These are phyloP conservation scores for Cudoniella acicularis DNA, from an alignment of 495 filamentous ascomycete genomes.

Conservation along the genomic window DNA sequence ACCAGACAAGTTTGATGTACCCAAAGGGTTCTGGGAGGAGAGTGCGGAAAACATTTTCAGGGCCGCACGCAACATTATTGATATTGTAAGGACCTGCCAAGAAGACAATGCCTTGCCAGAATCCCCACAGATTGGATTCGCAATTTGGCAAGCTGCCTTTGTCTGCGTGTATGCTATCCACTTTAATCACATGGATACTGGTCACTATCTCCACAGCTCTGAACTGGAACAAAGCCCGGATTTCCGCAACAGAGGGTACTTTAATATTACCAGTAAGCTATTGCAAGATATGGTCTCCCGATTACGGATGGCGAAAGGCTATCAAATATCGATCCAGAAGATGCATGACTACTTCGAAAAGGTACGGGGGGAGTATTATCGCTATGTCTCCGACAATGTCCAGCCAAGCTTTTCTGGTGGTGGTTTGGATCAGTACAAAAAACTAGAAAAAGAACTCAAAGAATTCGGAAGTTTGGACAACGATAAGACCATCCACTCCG, in stretches of 20 bases:
- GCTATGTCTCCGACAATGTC: not conserved
- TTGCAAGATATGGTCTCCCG: slow-evolving; percentile 59
- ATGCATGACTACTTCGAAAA: slow-evolving; percentile 65
- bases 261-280: slow-evolving; percentile 37
- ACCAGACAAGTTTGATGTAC: slow-evolving; percentile 46
- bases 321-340: slow-evolving; percentile 62
- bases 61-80: slow-evolving; percentile 69
- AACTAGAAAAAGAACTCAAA: slow-evolving; percentile 26
- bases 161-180: slow-evolving; percentile 63
- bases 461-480: slow-evolving; percentile 27
- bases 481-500: slow-evolving; percentile 16
- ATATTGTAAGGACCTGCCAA: slow-evolving; percentile 70
- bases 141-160: slow-evolving; percentile 78
- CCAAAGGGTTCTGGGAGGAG: slow-evolving; percentile 65
- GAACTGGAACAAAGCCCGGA: slow-evolving; percentile 19
- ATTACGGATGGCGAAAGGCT: slow-evolving; percentile 68
- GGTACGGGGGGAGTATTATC: slow-evolving; percentile 57
- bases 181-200: slow-evolving; percentile 76
- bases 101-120: slow-evolving; percentile 68
- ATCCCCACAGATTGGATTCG: slow-evolving; percentile 76
- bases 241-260: slow-evolving; percentile 26
- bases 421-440: slow-evolving; percentile 69
- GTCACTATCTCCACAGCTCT: slow-evolving; percentile 52
- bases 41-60: slow-evolving; percentile 72
- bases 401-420: slow-evolving; percentile 39